phyloP scores from a whole-genome alignment of 2,329 filamentous ascomycete species.

The Westerdykella ornata region DNA sequence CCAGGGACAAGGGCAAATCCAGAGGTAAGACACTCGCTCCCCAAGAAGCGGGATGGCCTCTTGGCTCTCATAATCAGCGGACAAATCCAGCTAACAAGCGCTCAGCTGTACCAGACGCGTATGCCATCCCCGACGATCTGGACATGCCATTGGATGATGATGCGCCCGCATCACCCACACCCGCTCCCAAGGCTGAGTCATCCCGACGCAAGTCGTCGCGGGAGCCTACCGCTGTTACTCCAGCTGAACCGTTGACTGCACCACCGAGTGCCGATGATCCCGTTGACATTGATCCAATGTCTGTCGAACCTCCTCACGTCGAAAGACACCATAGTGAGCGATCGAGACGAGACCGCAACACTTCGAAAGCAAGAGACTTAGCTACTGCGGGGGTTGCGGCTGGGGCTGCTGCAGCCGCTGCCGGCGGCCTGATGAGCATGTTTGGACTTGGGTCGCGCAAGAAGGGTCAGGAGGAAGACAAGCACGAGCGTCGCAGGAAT shows the following conservation, averaged over 20 bases:
- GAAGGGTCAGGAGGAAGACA: conserved; percentile 28
- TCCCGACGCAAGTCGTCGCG: conserved; percentile 40
- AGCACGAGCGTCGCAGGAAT: conserved; percentile 27
- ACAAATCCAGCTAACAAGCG: conserved; percentile 26
- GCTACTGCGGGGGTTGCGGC: conserved; percentile 18
- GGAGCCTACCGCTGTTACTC: conserved; percentile 26
- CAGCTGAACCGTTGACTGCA: conserved; percentile 31
- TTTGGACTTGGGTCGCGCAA: conserved; percentile 39
- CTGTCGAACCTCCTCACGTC: conserved; percentile 42
- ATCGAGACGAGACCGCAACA: conserved; percentile 48
- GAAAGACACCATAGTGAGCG: conserved; percentile 43
- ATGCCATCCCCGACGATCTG: conserved; percentile 55
- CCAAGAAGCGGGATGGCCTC: conserved; percentile 15
- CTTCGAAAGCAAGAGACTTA: conserved; percentile 55
- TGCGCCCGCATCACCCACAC: conserved; percentile 25
- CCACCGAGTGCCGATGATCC: conserved; percentile 40
- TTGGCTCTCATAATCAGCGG: conserved; percentile 33
- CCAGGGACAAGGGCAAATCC: conserved; percentile 43
- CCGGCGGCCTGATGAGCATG: conserved; percentile 51
- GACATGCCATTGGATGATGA: conserved; percentile 48
- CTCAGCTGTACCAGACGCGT: conserved; percentile 48
- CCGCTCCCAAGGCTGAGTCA: conserved; percentile 28
- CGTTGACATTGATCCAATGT: conserved; percentile 36
- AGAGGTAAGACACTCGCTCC: conserved; percentile 37
- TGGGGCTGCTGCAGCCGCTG: conserved; percentile 36